These are phyloP conservation scores for Pseudogymnoascus sp. DNA, from an alignment of 2,329 filamentous ascomycete species.

Conservation along the genomic window DNA sequence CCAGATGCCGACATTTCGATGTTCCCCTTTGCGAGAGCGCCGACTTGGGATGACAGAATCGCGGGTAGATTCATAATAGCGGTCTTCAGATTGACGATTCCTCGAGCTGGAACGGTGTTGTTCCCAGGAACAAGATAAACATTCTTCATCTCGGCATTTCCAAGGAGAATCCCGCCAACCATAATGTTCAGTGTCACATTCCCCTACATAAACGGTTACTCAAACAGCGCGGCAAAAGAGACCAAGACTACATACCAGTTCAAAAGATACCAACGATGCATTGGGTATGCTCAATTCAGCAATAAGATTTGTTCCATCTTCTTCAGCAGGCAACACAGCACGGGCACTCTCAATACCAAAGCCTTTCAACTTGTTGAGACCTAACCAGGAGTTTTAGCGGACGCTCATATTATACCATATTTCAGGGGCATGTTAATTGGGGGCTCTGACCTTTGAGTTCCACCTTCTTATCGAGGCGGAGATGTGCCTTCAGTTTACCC, in stretches of 20 bases:
- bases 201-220: conserved; percentile 21
- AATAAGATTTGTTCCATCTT: conserved; percentile 20
- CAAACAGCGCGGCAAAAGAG: neutral
- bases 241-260: neutral
- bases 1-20: conserved; percentile 35
- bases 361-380: conserved; percentile 18
- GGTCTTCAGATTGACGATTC: conserved; percentile 34
- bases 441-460: conserved; percentile 26
- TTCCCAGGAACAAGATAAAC: conserved; percentile 35
- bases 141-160: conserved; percentile 32
- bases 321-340: conserved; percentile 14
- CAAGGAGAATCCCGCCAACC: conserved; percentile 33
- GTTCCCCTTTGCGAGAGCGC: conserved; percentile 32
- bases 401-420: neutral
- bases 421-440: neutral
- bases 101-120: conserved; percentile 34
- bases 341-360: conserved; percentile 10
- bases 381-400: neutral
- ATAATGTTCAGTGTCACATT: conserved; percentile 39
- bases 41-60: conserved; percentile 32
- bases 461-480: conserved; percentile 29
- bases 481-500: conserved; percentile 22
- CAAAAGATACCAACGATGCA: neutral
- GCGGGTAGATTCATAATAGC: conserved; percentile 35
- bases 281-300: conserved; percentile 5